These are phyloP conservation scores for Candida parachauliodes DNA, from an alignment of 805 yeast species.

Conservation along the genomic window DNA sequence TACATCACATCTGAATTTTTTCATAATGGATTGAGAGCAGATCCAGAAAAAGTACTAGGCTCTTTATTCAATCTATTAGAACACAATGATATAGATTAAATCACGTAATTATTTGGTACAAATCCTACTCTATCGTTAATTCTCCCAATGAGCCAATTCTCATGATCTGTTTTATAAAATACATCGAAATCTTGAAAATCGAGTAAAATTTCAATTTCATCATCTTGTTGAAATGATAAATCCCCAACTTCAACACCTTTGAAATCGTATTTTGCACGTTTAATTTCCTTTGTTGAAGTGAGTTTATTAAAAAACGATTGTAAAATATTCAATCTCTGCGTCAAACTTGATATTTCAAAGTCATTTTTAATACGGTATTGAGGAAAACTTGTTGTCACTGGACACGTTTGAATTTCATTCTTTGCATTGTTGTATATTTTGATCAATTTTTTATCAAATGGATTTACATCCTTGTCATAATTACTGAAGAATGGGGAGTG, in stretches of 20 bases:
- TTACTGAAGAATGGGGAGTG: slow-evolving; percentile 13
- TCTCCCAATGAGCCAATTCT: slow-evolving; percentile 33
- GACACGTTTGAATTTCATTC: slow-evolving; percentile 30
- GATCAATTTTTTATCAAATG: slow-evolving; percentile 17
- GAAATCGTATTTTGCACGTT: slow-evolving; percentile 21
- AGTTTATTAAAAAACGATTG: slow-evolving; percentile 21
- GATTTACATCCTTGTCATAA: slow-evolving; percentile 12
- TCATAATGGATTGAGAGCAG: slow-evolving; percentile 48
- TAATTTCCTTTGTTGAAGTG: slow-evolving; percentile 2
- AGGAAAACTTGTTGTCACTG: slow-evolving; percentile 16
- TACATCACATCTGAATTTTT: slow-evolving; percentile 47
- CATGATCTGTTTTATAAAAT: slow-evolving; percentile 16
- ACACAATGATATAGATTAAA: slow-evolving; percentile 35
- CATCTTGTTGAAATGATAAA: slow-evolving; percentile 32
- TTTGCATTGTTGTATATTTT: slow-evolving; percentile 31
- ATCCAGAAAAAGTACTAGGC: slow-evolving; percentile 37
- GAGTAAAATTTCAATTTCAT: slow-evolving; percentile 27
- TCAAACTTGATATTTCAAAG: slow-evolving; percentile 2
- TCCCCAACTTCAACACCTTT: slow-evolving; percentile 35
- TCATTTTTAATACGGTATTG: background rate
- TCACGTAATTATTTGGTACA: slow-evolving; percentile 31
- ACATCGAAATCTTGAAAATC: slow-evolving; percentile 25
- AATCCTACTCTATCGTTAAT: slow-evolving; percentile 29
- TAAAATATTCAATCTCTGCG: slow-evolving; percentile 19
- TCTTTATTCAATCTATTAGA: slow-evolving; percentile 36